Conservation (phyloP, 192 early-diverging fungal species). For the Umbelopsis sp. region DNA sequence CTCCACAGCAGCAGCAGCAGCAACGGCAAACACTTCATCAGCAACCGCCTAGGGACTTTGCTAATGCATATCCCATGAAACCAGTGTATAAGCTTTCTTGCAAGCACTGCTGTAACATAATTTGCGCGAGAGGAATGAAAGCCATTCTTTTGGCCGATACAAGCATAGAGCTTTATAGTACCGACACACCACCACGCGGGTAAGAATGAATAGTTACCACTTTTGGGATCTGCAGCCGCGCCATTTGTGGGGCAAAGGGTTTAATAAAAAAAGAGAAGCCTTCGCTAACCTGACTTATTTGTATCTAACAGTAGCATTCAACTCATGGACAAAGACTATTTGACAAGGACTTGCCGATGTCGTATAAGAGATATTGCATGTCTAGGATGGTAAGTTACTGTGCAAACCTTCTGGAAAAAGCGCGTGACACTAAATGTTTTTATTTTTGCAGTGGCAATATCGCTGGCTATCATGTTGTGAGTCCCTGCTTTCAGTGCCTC, state of each 20-base stretch:
- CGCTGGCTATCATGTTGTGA: conserved; percentile 80
- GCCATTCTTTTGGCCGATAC: conserved; percentile 80
- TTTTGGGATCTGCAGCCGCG: conserved; percentile 13
- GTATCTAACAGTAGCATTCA: conserved; percentile 54
- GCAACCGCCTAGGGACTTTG: conserved; percentile 6
- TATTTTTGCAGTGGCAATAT: conserved; percentile 50
- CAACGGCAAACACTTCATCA: background rate
- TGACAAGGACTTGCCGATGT: conserved; percentile 77
- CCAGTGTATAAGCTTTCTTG: conserved; percentile 72
- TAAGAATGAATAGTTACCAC: conserved; percentile 31
- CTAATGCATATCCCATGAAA: conserved; percentile 53
- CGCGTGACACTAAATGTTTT: background rate
- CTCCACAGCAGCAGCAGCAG: background rate
- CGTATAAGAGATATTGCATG: conserved; percentile 81
- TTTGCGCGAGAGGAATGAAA: conserved; percentile 81
- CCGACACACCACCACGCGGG: conserved; percentile 67
- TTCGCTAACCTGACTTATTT: conserved; percentile 3
- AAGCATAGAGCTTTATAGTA: conserved; percentile 74
- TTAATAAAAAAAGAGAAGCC: background rate
- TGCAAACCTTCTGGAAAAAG: background rate
- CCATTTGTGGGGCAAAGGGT: background rate
- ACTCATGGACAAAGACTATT: conserved; percentile 79
- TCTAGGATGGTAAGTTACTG: conserved; percentile 61
- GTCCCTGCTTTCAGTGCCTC: conserved; percentile 59
- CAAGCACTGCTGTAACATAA: conserved; percentile 58